Percentiles rank a stretch among this genome's conserved stretches.
phyloP scores from a whole-genome alignment of 495 filamentous ascomycete species.

The Parathielavia appendiculata region DNA sequence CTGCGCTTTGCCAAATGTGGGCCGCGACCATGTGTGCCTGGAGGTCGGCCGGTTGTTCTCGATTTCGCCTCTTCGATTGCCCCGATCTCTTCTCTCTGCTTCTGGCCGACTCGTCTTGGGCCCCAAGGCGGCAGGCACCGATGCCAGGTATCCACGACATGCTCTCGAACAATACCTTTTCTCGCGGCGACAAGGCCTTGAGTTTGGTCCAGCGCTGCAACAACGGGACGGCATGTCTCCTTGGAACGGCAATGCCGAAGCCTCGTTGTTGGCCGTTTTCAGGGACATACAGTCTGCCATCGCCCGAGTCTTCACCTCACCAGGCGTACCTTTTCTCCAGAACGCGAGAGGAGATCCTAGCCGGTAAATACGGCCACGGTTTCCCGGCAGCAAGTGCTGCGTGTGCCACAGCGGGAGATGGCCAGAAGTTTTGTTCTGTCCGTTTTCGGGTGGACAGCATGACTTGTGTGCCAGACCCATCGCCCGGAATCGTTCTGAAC shows the following conservation, averaged over 20 bases:
- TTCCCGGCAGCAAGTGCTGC: slow-evolving; percentile 4
- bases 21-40: background rate
- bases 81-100: background rate
- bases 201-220: background rate
- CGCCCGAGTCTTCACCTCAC: background rate
- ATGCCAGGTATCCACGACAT: background rate
- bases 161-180: background rate
- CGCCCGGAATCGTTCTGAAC: slow-evolving; percentile 27
- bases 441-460: slow-evolving; percentile 23
- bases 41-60: slow-evolving; percentile 14
- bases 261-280: background rate
- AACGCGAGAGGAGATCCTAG: background rate
- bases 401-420: slow-evolving; percentile 3
- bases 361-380: background rate
- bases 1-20: background rate
- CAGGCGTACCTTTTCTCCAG: background rate
- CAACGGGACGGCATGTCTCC: background rate
- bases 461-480: slow-evolving; percentile 25
- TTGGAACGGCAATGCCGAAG: background rate
- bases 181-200: background rate
- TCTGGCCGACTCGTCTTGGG: slow-evolving; percentile 1
- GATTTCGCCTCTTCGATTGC: slow-evolving; percentile 4
- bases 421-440: slow-evolving; percentile 18
- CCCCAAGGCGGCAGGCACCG: slow-evolving; percentile 14
- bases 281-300: background rate